Conservation (phyloP, 2,329 filamentous ascomycete species). For the Aspergillus fijiensis region DNA sequence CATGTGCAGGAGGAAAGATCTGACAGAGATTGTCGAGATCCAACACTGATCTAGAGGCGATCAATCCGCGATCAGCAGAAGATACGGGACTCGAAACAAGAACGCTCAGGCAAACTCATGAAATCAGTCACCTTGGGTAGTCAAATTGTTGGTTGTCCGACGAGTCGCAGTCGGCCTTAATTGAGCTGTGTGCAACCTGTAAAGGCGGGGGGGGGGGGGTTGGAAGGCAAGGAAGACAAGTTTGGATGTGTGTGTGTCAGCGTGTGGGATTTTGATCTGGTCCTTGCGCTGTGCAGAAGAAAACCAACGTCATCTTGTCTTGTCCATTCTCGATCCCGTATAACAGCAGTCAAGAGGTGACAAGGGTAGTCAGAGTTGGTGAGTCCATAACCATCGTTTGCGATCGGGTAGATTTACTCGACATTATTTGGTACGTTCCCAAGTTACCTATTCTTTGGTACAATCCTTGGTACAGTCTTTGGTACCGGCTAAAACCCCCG, state of each 20-base stretch:
- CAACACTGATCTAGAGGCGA: background rate
- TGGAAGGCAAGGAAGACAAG: slow-evolving; percentile 2
- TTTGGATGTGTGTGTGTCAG: background rate
- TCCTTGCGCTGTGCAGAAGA: background rate
- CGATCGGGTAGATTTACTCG: no score
- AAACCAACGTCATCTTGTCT: background rate
- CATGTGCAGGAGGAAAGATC: background rate
- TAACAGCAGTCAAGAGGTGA: background rate
- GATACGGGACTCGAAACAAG: background rate
- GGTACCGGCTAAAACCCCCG: background rate
- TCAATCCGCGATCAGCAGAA: background rate
- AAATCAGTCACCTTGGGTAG: slow-evolving; percentile 6
- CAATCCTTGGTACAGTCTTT: no score
- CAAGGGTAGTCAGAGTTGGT: background rate
- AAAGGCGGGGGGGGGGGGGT: background rate
- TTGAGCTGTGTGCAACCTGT: slow-evolving; percentile 5
- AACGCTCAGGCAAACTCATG: background rate
- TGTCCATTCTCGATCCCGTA: background rate
- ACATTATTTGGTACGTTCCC: no score
- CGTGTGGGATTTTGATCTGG: background rate
- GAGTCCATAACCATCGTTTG: background rate
- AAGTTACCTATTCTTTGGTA: background rate
- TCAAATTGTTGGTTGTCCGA: background rate
- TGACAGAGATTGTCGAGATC: background rate
- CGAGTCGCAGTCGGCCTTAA: background rate